Evolutionary conservation across 108 stramenopile genomes (phyloP).

Genomic region (Cyclotella baltica): DNA sequence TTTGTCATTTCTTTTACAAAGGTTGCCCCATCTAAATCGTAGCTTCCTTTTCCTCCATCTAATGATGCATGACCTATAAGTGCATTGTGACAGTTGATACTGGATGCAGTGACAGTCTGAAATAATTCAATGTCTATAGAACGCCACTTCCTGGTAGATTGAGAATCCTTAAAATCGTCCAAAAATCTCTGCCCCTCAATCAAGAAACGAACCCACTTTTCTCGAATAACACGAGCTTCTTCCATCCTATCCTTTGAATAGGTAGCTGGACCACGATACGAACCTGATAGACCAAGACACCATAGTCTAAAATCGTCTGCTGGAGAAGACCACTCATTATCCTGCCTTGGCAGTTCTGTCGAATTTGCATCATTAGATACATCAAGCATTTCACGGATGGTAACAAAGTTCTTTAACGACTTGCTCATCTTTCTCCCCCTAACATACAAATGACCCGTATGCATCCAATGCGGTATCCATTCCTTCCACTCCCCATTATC

Average conservation of each 20-base stretch:
- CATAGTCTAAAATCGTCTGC: slow-evolving; percentile 90
- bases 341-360: slow-evolving; percentile 9
- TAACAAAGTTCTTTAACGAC: slow-evolving; percentile 96
- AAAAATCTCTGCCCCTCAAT: slow-evolving; percentile 70
- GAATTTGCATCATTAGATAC: not conserved
- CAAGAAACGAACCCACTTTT: slow-evolving; percentile 70
- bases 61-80: slow-evolving; percentile 28
- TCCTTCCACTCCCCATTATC: slow-evolving; percentile 30
- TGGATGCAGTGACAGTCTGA: slow-evolving; percentile 15
- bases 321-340: slow-evolving; percentile 55
- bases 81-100: slow-evolving; percentile 33
- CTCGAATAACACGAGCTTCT: slow-evolving; percentile 64
- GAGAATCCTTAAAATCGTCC: slow-evolving; percentile 12
- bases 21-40: slow-evolving; percentile 72
- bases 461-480: slow-evolving; percentile 98
- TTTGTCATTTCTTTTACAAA: slow-evolving; percentile 62
- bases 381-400: slow-evolving; percentile 78
- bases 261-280: slow-evolving; percentile 81
- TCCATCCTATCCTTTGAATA: slow-evolving; percentile 67
- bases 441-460: slow-evolving; percentile 98
- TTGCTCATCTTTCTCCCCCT: slow-evolving; percentile 99
- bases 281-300: slow-evolving; percentile 85
- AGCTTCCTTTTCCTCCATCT: slow-evolving; percentile 31
- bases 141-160: slow-evolving; percentile 54
- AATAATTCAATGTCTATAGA: slow-evolving; percentile 58